Evolutionary conservation across 306 rosid genomes (phyloP), one percentile per base, ranked within the genome.

Genomic region (Pyrus betulifolia): DNA sequence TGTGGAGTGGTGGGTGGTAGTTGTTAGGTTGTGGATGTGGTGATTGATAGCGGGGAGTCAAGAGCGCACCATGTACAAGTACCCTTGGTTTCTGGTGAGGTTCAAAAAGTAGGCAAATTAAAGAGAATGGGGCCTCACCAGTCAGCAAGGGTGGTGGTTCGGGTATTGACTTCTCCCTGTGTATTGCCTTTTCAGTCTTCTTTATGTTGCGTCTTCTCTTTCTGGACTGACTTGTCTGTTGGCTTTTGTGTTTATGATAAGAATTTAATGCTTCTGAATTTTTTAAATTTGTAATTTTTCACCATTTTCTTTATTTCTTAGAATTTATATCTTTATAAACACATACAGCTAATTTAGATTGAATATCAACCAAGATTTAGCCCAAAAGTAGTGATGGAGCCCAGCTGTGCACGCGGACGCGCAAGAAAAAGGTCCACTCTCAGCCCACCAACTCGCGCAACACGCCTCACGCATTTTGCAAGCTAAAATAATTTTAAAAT

Each of bases 151-250:
- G 94, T 85, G 88, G 88, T 92, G 97, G 97, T 95, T 95, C 98
- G 98, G 98, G 98, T 83, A 92, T 95, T 95, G 97, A 95, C 97
- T 95, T 90, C 87, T 92, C 86, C 91, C 88, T 88, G 81, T 83
- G 73, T 79, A 82, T 84, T 73, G 35, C 27, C 55, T 70, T 69
- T 73, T 19, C 18, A 6, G 7, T 42, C 45, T 40, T 40, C 11
- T 8, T 40, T 40, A 40, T 15, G 15, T 49, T 15, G 21, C 17
- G 55, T 49, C 17, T 49, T 49, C 55, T 54, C 5, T 30, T 72
- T 58, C 6, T 58, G 63, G 17, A 58, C 63, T 4, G 4, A 58
- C 63, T 22, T 58, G 63, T 58, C 15, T 58, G 63, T 58, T 73
- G 72, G 82, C 42, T 78, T 66, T 72, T 78, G 78, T 72, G 81